Evolutionary conservation across 1,284 basidiomycete species (phyloP).

Genomic region (Takashimella tepidaria): DNA sequence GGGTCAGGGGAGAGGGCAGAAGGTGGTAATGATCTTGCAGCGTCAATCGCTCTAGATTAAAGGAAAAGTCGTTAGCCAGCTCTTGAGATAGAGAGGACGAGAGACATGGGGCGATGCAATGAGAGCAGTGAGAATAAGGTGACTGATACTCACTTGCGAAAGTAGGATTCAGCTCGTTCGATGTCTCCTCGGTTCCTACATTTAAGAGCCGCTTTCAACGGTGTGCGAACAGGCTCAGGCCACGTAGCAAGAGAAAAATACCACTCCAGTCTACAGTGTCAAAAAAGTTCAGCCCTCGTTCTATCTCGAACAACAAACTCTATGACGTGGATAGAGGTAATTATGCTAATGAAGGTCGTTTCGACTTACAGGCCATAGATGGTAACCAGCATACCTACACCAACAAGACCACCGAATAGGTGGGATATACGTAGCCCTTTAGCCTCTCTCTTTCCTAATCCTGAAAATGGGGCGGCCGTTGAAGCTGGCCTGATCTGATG

Average conservation of each 20-base stretch:
- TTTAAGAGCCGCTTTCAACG: slow-evolving; percentile 42
- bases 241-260: slow-evolving; percentile 43
- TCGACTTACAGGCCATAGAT: slow-evolving; percentile 45
- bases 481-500: too few relatives aligned
- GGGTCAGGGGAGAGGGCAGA: slow-evolving; percentile 36
- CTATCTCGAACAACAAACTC: too few relatives aligned
- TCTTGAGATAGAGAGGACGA: too few relatives aligned
- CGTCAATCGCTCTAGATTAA: slow-evolving; percentile 34
- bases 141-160: slow-evolving; percentile 29
- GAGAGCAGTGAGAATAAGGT: too few relatives aligned
- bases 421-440: slow-evolving; percentile 22
- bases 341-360: too few relatives aligned
- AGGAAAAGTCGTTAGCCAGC: too few relatives aligned
- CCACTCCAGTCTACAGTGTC: slow-evolving; percentile 40
- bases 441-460: background rate
- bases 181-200: slow-evolving; percentile 36
- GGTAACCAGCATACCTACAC: slow-evolving; percentile 41
- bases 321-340: too few relatives aligned
- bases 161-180: slow-evolving; percentile 37
- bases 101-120: too few relatives aligned
- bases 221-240: slow-evolving; percentile 42
- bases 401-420: slow-evolving; percentile 40
- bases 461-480: too few relatives aligned
- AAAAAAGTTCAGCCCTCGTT: too few relatives aligned
- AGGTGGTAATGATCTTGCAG: slow-evolving; percentile 23